Evolutionary conservation across 768 basidiomycete genomes (phyloP).

Genomic region (Agrocybe pediades): DNA sequence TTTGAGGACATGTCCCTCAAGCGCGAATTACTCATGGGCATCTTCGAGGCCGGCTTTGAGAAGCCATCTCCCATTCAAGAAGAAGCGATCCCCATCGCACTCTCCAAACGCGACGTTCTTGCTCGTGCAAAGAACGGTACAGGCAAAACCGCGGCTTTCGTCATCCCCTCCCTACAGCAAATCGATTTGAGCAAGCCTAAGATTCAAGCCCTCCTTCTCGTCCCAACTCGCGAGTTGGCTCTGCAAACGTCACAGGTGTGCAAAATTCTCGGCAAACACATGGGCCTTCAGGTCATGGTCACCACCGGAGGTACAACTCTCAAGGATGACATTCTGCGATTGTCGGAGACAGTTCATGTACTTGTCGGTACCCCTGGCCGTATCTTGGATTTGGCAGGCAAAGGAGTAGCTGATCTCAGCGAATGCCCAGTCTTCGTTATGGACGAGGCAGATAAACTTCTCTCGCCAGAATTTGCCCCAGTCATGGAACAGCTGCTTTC

Average conservation of each 20-base stretch:
- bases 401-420: constrained; percentile 90
- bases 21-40: constrained; percentile 98
- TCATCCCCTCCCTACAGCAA: constrained; percentile 95
- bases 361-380: constrained; percentile 97
- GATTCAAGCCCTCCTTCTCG: constrained; percentile 95
- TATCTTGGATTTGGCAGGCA: constrained; percentile 92
- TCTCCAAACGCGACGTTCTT: constrained; percentile 91
- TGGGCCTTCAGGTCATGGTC: constrained; percentile 97
- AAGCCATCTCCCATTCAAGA: constrained; percentile 98
- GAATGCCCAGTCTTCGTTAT: constrained; percentile 97
- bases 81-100: constrained; percentile 95
- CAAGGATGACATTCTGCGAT: constrained; percentile 95
- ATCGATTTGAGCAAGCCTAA: constrained; percentile 81
- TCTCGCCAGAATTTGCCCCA: constrained; percentile 96
- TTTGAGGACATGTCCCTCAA: constrained; percentile 94
- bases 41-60: constrained; percentile 98
- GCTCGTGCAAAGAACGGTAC: constrained; percentile 97
- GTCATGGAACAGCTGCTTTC: constrained; percentile 96
- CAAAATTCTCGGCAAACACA: constrained; percentile 95
- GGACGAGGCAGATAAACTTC: constrained; percentile 99
- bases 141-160: constrained; percentile 98
- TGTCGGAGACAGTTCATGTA: constrained; percentile 90
- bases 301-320: constrained; percentile 98
- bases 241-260: constrained; percentile 99
- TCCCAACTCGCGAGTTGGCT: constrained; percentile 98